phyloP scores from a whole-genome alignment of 2,329 filamentous ascomycete genomes.

The Monosporascus sp. region DNA sequence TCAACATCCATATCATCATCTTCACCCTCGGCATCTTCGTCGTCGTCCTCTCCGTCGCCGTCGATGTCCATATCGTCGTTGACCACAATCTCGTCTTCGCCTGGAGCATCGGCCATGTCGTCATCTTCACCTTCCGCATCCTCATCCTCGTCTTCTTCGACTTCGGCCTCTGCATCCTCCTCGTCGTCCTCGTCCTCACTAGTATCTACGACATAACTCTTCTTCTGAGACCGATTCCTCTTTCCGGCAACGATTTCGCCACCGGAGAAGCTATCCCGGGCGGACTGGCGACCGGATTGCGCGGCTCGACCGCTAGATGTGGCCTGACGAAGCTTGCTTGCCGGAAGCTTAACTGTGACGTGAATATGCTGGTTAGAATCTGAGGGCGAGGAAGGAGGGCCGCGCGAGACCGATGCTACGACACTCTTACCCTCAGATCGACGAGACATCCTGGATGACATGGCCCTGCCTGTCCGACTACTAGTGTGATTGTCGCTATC shows the following conservation, averaged over 20 bases:
- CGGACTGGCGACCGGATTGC: slow-evolving; percentile 22
- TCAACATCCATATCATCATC: slow-evolving; percentile 43
- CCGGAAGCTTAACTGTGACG: slow-evolving; percentile 47
- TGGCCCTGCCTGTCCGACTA: slow-evolving; percentile 33
- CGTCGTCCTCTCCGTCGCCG: slow-evolving; percentile 37
- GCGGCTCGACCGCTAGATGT: slow-evolving; percentile 33
- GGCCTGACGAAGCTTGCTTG: slow-evolving; percentile 47
- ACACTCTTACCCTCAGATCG: slow-evolving; percentile 42
- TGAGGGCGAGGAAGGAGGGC: slow-evolving; percentile 38
- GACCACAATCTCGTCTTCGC: slow-evolving; percentile 28
- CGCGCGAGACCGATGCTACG: slow-evolving; percentile 37
- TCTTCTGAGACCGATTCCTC: slow-evolving; percentile 50
- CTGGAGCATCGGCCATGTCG: slow-evolving; percentile 32
- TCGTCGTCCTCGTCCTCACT: slow-evolving; percentile 37
- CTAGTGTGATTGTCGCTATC: slow-evolving; percentile 38
- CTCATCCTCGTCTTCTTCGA: slow-evolving; percentile 29
- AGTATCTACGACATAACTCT: slow-evolving; percentile 55
- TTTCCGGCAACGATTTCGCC: slow-evolving; percentile 45
- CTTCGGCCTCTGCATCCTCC: slow-evolving; percentile 35
- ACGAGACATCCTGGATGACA: slow-evolving; percentile 44
- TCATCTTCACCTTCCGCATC: slow-evolving; percentile 37
- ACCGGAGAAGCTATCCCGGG: slow-evolving; percentile 34
- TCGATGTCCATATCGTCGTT: slow-evolving; percentile 36
- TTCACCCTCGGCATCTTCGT: slow-evolving; percentile 44
- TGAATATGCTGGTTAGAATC: slow-evolving; percentile 40